Percentiles rank a stretch among this genome's conserved stretches.
Evolutionary conservation across 139 green algal species (phyloP).

Genomic region (Coccomyxa sp.): DNA sequence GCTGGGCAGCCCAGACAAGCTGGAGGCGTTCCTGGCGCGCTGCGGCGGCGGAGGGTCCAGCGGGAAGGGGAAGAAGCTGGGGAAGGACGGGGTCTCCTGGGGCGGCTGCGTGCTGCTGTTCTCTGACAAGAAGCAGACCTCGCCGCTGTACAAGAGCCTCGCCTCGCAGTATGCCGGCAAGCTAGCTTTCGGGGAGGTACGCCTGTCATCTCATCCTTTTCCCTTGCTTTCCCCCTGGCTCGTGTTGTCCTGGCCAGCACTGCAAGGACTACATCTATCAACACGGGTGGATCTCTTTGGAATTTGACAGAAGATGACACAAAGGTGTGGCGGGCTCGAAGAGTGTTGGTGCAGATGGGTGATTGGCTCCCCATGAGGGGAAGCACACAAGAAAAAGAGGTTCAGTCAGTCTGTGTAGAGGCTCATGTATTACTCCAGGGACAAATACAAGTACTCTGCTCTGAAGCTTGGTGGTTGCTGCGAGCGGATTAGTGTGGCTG

Average conservation of each 20-base stretch:
- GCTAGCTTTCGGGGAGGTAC: conserved; percentile 10
- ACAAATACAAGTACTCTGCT: no score
- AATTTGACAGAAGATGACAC: no score
- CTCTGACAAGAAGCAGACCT: conserved; percentile 55
- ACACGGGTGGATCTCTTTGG: no score
- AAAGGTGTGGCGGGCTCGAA: no score
- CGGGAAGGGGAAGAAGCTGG: conserved; percentile 13
- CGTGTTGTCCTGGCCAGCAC: not conserved
- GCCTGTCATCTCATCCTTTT: not conserved
- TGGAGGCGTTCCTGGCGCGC: conserved; percentile 23
- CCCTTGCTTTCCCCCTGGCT: not conserved
- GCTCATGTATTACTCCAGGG: no score
- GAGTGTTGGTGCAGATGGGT: no score
- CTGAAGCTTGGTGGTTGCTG: no score
- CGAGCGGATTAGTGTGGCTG: no score
- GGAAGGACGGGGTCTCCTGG: conserved; percentile 30
- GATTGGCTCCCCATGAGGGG: no score
- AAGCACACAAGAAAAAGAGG: no score
- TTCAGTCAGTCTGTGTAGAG: no score
- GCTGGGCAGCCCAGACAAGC: conserved; percentile 13
- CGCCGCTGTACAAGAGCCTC: conserved; percentile 27
- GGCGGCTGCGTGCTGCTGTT: conserved; percentile 67
- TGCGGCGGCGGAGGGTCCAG: conserved; percentile 11
- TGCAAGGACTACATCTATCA: not conserved
- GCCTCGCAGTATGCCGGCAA: conserved; percentile 20